Percentiles rank a stretch among this genome's conserved stretches.
Evolutionary conservation across 1,139 yeast species (phyloP).

Genomic region (Hansenula anomala): DNA sequence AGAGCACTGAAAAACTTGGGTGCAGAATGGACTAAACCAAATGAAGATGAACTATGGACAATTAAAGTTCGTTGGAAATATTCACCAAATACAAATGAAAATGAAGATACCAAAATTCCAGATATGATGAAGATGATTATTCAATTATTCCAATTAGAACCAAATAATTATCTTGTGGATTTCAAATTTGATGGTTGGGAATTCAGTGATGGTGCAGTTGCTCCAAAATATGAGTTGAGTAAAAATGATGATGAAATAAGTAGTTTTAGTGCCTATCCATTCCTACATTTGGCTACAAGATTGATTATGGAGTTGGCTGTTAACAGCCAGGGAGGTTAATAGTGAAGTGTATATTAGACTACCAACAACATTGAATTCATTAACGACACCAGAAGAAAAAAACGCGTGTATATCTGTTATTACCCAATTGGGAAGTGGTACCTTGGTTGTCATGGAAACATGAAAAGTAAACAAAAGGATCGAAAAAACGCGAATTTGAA

Average conservation of each 20-base stretch:
- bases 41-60: slow-evolving; percentile 94
- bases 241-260: slow-evolving; percentile 62
- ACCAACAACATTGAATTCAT: too few relatives aligned
- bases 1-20: slow-evolving; percentile 90
- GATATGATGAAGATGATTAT: slow-evolving; percentile 96
- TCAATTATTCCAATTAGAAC: slow-evolving; percentile 92
- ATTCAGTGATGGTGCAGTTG: slow-evolving; percentile 26
- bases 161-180: slow-evolving; percentile 92
- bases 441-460: background rate
- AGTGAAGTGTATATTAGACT: background rate
- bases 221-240: slow-evolving; percentile 14
- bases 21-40: slow-evolving; percentile 96
- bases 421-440: background rate
- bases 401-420: too few relatives aligned
- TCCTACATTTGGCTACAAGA: slow-evolving; percentile 85
- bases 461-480: background rate
- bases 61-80: slow-evolving; percentile 95
- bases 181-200: slow-evolving; percentile 99
- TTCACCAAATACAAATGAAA: slow-evolving; percentile 35
- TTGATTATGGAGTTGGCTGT: slow-evolving; percentile 96
- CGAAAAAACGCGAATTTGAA: background rate
- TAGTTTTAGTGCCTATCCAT: slow-evolving; percentile 91
- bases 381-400: too few relatives aligned
- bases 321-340: slow-evolving; percentile 49
- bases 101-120: slow-evolving; percentile 35